Evolutionary conservation across 2,329 filamentous ascomycete species (phyloP).

Genomic region (Zymoseptoria ardabiliae): DNA sequence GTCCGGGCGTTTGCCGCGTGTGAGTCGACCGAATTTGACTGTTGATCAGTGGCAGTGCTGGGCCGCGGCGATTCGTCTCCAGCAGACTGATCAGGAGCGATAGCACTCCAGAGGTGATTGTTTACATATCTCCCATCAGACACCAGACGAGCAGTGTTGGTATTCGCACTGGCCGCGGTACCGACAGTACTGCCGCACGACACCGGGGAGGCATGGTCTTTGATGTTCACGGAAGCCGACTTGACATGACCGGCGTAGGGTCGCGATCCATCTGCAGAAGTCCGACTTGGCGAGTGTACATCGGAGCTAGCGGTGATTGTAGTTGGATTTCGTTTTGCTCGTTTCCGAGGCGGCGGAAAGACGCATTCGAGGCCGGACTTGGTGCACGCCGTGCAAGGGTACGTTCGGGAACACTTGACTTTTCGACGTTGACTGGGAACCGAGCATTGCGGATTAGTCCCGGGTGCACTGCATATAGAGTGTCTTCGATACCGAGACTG

Average conservation of each 20-base stretch:
- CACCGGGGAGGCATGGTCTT: background rate
- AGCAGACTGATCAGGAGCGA: conserved; percentile 11
- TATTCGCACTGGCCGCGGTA: conserved; percentile 15
- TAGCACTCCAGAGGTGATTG: conserved; percentile 21
- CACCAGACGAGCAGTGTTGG: conserved; percentile 17
- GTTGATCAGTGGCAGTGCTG: conserved; percentile 4
- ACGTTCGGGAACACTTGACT: conserved; percentile 21
- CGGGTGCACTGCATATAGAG: background rate
- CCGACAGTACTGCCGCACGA: conserved; percentile 7
- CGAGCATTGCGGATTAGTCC: background rate
- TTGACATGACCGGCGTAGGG: background rate
- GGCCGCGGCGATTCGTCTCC: conserved; percentile 6
- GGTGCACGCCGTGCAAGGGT: conserved; percentile 18
- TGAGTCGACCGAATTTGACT: conserved; percentile 4
- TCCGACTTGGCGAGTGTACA: conserved; percentile 7
- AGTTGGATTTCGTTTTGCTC: conserved; percentile 16
- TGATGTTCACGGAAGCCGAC: background rate
- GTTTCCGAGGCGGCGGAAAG: conserved; percentile 11
- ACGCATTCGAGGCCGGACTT: conserved; percentile 22
- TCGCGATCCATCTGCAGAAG: conserved; percentile 1
- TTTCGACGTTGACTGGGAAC: conserved; percentile 11
- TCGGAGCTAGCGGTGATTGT: conserved; percentile 2
- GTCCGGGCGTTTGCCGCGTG: conserved; percentile 2
- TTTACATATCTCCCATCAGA: conserved; percentile 22
- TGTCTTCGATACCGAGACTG: background rate